Base-by-base conservation (phyloP, 306 rosid genomes). In the Alnus glutinosa region DNA sequence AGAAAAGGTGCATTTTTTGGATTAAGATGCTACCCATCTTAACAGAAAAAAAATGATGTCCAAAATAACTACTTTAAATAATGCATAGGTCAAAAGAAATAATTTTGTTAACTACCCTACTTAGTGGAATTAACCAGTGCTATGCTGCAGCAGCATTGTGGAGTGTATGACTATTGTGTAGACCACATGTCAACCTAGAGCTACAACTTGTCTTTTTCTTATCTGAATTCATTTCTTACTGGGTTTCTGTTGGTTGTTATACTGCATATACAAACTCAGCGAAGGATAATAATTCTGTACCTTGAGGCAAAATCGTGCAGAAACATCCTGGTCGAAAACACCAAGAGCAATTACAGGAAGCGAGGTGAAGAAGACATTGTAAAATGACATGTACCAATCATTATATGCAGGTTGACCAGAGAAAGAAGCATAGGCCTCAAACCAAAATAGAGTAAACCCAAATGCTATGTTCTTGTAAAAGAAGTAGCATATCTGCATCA, bases 331-430 rank as follows among this genome's bases (percentile, higher is more conserved):
- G 84, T 93, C 97, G 13, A 93, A 93, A 66, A 93, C 92, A 36
- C 98, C 98, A 0, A 93, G 93, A 48, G 97, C 92, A 62, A 94
- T 92, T 49, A 92, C 94, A 6, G 98, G 98, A 81, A 94, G 89
- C 19, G 98, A 94, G 71, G 97, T 93, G 91, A 93, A 93, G 93
- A 92, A 87, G 86, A 93, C 97, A 76, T 93, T 93, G 91, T 87
- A 93, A 80, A 83, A 92, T 81, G 98, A 87, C 98, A 91, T 89
- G 85, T 93, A 94, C 97, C 97, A 94, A 83, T 94, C 97, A 10
- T 94, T 92, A 79, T 94, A 94, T 0, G 94, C 97, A 19, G 98
- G 73, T 83, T 89, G 92, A 39, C 97, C 96, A 7, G 94, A 94
- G 83, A 94, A 94, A 50, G 97, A 90, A 73, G 97, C 90, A 82